Conservation (phyloP, 75 land plant species). For the Selaginella tamariscina region DNA sequence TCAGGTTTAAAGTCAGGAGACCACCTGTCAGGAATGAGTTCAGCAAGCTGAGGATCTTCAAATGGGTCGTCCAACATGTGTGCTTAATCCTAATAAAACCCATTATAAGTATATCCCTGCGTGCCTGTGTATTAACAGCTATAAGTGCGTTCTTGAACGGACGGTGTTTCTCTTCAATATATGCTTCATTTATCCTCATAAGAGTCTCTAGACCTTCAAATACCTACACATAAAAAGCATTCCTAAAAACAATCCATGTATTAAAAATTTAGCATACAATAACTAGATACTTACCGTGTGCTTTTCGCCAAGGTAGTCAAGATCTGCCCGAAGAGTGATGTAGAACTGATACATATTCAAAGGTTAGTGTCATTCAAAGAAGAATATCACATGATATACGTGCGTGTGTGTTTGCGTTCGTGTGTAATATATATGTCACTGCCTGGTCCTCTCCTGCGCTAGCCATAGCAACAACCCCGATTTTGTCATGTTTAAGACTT, state of each 20-base stretch:
- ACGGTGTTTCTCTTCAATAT: conserved; percentile 68
- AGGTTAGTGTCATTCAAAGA: not conserved
- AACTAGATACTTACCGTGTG: conserved; percentile 59
- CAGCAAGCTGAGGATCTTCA: conserved; percentile 81
- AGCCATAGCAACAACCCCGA: conserved; percentile 94
- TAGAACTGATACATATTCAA: conserved; percentile 57
- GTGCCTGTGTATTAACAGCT: not conserved
- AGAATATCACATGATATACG: not conserved
- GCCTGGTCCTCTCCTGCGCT: conserved; percentile 90
- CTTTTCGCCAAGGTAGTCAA: conserved; percentile 95
- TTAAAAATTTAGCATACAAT: not conserved
- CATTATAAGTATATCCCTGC: not conserved
- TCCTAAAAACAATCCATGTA: not conserved
- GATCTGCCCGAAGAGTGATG: conserved; percentile 71
- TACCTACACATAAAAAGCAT: conserved; percentile 34
- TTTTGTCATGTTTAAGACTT: conserved; percentile 75
- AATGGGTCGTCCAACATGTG: conserved; percentile 94
- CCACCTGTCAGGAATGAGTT: conserved; percentile 71
- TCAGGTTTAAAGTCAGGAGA: conserved; percentile 87
- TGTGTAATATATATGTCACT: too few relatives aligned
- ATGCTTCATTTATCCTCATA: conserved; percentile 84
- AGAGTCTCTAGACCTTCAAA: conserved; percentile 84
- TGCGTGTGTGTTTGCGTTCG: too few relatives aligned
- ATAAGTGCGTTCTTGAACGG: conserved; percentile 75
- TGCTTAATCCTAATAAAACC: conserved; percentile 59